Conservation (phyloP, 176 grass and related monocot genomes). For the Juncus effusus region DNA sequence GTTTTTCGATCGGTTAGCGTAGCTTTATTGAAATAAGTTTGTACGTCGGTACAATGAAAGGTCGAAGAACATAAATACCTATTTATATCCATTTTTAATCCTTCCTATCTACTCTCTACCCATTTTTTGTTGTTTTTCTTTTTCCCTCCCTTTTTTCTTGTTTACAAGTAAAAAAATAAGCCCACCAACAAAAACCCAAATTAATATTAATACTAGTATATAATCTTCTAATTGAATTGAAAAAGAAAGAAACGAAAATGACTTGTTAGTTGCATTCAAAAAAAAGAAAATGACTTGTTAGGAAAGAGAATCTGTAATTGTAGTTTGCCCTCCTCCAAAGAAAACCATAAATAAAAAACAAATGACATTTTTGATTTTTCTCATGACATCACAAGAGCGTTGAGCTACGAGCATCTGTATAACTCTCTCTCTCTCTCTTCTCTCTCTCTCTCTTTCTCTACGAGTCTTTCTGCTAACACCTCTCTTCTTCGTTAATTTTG, state of each 20-base stretch:
- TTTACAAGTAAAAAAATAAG: slow-evolving; percentile 10
- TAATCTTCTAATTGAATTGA: no score
- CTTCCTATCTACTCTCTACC: no score
- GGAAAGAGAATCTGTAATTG: slow-evolving; percentile 5
- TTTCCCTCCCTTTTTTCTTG: not conserved
- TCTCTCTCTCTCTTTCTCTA: not conserved
- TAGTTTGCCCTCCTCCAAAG: slow-evolving; percentile 18
- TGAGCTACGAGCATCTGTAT: slow-evolving; percentile 2
- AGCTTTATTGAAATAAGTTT: no score
- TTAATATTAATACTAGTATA: no score
- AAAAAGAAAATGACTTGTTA: slow-evolving; percentile 16
- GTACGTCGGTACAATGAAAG: no score
- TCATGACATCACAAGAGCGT: slow-evolving; percentile 16
- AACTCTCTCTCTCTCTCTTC: slow-evolving; percentile 11
- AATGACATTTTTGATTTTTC: slow-evolving; percentile 18
- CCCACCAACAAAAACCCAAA: slow-evolving; percentile 10
- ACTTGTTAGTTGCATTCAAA: not conserved
- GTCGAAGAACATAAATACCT: no score
- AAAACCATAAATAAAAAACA: slow-evolving; percentile 6
- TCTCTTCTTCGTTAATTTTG: slow-evolving; percentile 10
- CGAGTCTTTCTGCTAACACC: not conserved
- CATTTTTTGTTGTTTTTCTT: no score
- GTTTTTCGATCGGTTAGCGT: no score
- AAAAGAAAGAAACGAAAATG: slow-evolving; percentile 23
- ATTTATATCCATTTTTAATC: no score